phyloP scores from a whole-genome alignment of 768 basidiomycete genomes.

The Collybia nuda region DNA sequence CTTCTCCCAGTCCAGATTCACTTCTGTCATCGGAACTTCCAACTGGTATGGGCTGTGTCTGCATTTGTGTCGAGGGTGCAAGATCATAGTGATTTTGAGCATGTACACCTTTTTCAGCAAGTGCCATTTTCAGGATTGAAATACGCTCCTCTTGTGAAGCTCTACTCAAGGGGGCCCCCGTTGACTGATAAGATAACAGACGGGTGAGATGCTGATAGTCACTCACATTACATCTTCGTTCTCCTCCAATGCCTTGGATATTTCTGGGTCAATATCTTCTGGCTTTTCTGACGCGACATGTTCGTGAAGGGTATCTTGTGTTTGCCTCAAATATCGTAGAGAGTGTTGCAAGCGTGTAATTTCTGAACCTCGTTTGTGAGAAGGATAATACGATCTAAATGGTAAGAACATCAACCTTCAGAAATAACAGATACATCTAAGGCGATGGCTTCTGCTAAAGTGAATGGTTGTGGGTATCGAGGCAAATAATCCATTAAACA shows the following conservation, averaged over 20 bases:
- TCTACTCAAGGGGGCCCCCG: constrained; percentile 30
- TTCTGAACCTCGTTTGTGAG: constrained; percentile 41
- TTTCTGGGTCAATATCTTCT: constrained; percentile 50
- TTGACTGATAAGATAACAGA: background rate
- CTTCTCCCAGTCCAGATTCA: too few relatives aligned
- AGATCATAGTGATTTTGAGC: constrained; percentile 49
- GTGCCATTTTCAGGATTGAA: constrained; percentile 62
- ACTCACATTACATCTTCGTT: constrained; percentile 72
- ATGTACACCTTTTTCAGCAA: constrained; percentile 59
- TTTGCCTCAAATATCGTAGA: constrained; percentile 55
- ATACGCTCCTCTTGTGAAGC: constrained; percentile 80
- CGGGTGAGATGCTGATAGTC: constrained; percentile 1
- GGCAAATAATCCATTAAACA: constrained; percentile 62
- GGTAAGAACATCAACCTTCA: constrained; percentile 50
- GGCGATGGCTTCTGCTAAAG: constrained; percentile 58
- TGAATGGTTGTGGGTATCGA: constrained; percentile 74
- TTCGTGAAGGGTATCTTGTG: constrained; percentile 58
- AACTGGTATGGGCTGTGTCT: too few relatives aligned
- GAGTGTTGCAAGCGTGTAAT: constrained; percentile 77
- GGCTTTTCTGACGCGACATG: constrained; percentile 35
- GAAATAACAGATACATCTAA: constrained; percentile 68
- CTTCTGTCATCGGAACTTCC: too few relatives aligned
- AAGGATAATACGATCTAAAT: constrained; percentile 3
- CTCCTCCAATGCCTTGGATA: constrained; percentile 62
- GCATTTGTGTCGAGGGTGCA: too few relatives aligned